Conservation (phyloP, 2,329 filamentous ascomycete species). For the Zasmidium angulare region DNA sequence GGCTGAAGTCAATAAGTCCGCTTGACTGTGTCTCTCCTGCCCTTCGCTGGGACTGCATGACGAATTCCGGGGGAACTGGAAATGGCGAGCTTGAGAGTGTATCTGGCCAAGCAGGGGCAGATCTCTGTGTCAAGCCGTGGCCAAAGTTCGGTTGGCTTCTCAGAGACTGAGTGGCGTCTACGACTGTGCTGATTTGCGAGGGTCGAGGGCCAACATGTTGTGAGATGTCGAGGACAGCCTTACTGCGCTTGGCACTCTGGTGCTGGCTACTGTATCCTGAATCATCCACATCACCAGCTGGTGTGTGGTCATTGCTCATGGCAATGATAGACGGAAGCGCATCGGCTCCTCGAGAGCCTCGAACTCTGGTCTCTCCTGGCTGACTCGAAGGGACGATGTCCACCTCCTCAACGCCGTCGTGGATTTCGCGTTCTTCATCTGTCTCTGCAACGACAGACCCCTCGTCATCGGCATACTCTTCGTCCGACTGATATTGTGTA, state of each 20-base stretch:
- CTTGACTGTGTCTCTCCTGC: constrained; percentile 7
- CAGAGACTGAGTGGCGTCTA: constrained; percentile 5
- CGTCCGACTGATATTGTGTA: not conserved
- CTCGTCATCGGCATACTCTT: not conserved
- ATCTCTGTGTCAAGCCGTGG: not conserved
- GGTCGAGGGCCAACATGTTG: not conserved
- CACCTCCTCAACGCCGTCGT: not conserved
- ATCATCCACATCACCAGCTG: constrained; percentile 4
- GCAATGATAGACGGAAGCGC: not conserved
- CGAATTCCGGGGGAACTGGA: constrained; percentile 10
- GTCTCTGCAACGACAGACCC: not conserved
- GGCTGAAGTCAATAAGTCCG: constrained; percentile 10
- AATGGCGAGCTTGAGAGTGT: constrained; percentile 18
- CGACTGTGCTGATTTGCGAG: constrained; percentile 14
- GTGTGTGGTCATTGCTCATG: not conserved
- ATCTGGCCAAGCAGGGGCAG: constrained; percentile 2
- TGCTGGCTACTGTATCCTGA: constrained; percentile 4
- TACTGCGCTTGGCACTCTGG: not conserved
- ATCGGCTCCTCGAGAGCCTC: not conserved
- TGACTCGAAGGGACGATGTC: constrained; percentile 12
- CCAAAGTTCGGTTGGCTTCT: constrained; percentile 5
- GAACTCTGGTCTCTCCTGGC: constrained; percentile 2
- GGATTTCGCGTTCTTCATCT: not conserved
- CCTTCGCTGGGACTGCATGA: not conserved
- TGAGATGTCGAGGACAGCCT: not conserved